Percentiles rank a stretch among this genome's conserved stretches.
Evolutionary conservation across 1,139 yeast genomes (phyloP).

Genomic region (Pichia sp.): DNA sequence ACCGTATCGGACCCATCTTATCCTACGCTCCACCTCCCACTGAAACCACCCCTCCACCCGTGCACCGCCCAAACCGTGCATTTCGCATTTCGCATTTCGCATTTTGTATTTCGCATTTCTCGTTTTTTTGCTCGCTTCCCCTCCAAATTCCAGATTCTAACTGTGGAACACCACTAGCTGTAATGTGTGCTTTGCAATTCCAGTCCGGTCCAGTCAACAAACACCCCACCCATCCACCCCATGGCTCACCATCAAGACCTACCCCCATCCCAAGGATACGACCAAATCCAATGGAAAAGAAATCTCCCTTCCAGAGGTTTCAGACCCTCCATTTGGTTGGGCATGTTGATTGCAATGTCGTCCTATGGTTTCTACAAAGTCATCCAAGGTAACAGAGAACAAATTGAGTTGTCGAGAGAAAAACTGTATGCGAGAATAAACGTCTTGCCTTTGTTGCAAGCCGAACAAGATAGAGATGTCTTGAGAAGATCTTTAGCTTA

Average conservation of each 20-base stretch:
- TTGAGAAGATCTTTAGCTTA: conserved; percentile 70
- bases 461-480: conserved; percentile 75
- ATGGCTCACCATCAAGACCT: conserved; percentile 55
- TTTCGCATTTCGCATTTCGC: too few species aligned
- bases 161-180: too few species aligned
- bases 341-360: conserved; percentile 56
- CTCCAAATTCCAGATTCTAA: too few species aligned
- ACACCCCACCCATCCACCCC: neutral
- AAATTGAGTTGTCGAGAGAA: conserved; percentile 71
- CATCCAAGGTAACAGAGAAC: conserved; percentile 66
- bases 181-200: too few species aligned
- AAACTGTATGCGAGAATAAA: conserved; percentile 71
- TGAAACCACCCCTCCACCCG: neutral
- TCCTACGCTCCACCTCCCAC: too few species aligned
- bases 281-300: conserved; percentile 85
- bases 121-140: neutral
- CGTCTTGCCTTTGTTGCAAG: conserved; percentile 67
- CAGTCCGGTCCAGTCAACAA: too few species aligned
- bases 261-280: conserved; percentile 86
- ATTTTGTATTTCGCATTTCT: too few species aligned
- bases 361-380: conserved; percentile 68
- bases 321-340: conserved; percentile 66
- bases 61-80: neutral
- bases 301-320: conserved; percentile 81
- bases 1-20: too few species aligned